Evolutionary conservation across 306 rosid species (phyloP), one percentile per base, ranked within the genome.

Genomic region (Hippophae rhamnoides): DNA sequence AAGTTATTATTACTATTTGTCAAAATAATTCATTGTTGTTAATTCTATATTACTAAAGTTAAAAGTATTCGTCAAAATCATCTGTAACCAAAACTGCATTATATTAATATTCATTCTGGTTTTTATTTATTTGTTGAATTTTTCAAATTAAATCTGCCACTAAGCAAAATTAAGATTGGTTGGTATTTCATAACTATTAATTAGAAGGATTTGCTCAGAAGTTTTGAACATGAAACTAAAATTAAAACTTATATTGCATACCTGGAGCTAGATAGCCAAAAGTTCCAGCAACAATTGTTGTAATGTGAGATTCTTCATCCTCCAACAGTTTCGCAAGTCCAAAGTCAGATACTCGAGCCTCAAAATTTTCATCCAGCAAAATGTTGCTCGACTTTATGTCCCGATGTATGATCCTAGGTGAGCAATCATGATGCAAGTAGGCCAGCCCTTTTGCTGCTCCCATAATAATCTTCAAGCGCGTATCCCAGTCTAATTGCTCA

Each of bases 181-280:
- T 31, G 38, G 38, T 31, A 31, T 31, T 31, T 31, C 38, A 31
- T 31, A 31, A 31, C 38, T 31, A 31, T 31, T 31, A 31, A 31
- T 31, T 31, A 31, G 38, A 31, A 31, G 38, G 3, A 31, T 31
- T 18, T 31, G 5, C 38, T 31, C 14, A 7, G 40, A 42, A 7
- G 10, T 49, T 8, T 23, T 51, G 18, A 50, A 7, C 62, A 70
- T 18, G 27, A 45, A 45, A 52, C 14, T 10, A 5, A 47, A 41
- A 9, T 56, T 27, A 13, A 49, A 58, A 58, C 58, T 45, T 9
- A 52, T 61, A 78, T 56, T 60, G 64, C 75, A 58, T 82, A 93
- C 99, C 97, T 58, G 99, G 99, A 64, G 99, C 99, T 42, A 93
- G 85, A 81, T 93, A 93, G 72, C 99, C 99, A 75, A 93, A 88